Percentiles rank a stretch among this genome's conserved stretches.
phyloP scores from a whole-genome alignment of 2,329 filamentous ascomycete genomes.

The Colletotrichum graminicola region DNA sequence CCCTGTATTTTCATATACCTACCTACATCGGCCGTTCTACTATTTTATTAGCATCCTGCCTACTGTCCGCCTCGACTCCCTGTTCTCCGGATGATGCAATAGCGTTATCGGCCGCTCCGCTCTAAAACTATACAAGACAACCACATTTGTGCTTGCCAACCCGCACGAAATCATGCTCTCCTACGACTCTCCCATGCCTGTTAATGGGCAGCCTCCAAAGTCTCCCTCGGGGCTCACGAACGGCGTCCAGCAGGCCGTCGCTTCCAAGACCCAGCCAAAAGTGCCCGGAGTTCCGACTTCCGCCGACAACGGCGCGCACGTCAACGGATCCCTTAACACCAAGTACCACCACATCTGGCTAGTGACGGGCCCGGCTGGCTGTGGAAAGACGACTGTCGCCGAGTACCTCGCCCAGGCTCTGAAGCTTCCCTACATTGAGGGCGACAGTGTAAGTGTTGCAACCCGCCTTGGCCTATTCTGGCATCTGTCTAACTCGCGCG shows the following conservation, averaged over 20 bases:
- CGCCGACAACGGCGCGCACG: slow-evolving; percentile 49
- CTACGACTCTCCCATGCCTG: slow-evolving; percentile 60
- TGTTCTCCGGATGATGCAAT: slow-evolving; percentile 16
- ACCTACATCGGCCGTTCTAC: background rate
- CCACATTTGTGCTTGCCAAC: background rate
- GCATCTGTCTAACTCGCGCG: slow-evolving; percentile 45
- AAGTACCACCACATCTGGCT: slow-evolving; percentile 80
- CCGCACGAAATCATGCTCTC: slow-evolving; percentile 59
- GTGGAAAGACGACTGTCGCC: slow-evolving; percentile 83
- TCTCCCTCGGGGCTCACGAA: slow-evolving; percentile 47
- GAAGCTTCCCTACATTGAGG: slow-evolving; percentile 79
- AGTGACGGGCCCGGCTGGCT: slow-evolving; percentile 82
- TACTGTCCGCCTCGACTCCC: background rate
- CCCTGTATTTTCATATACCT: slow-evolving; percentile 3
- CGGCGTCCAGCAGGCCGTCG: slow-evolving; percentile 45
- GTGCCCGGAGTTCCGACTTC: slow-evolving; percentile 35
- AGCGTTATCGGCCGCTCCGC: slow-evolving; percentile 18
- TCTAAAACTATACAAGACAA: background rate
- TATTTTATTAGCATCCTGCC: background rate
- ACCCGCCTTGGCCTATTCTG: background rate
- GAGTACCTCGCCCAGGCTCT: slow-evolving; percentile 72
- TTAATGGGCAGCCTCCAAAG: slow-evolving; percentile 55
- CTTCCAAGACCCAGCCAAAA: slow-evolving; percentile 46
- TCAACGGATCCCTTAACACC: slow-evolving; percentile 49
- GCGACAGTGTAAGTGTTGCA: slow-evolving; percentile 76